Evolutionary conservation across 306 rosid genomes (phyloP).

Genomic region (Prunus armeniaca): DNA sequence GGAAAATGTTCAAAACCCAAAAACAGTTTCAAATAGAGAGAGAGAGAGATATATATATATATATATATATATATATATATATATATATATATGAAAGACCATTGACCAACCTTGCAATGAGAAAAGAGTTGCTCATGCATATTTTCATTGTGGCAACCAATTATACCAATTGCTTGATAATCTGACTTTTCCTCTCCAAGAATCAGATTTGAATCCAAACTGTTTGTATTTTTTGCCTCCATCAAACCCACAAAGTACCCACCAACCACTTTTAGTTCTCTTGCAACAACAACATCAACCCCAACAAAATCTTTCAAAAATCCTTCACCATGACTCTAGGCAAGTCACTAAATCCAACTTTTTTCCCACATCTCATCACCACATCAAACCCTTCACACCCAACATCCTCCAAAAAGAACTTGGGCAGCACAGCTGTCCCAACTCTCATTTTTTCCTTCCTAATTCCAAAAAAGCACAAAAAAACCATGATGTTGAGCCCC

Average conservation of each 20-base stretch:
- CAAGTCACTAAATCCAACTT: conserved; percentile 47
- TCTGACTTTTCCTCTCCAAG: conserved; percentile 10
- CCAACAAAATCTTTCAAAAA: conserved; percentile 56
- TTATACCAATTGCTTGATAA: conserved; percentile 18
- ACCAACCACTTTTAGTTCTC: conserved; percentile 46
- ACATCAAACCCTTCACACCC: conserved; percentile 56
- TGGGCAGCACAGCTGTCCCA: conserved; percentile 67
- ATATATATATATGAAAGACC: neutral
- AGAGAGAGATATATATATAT: too few species aligned
- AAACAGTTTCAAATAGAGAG: neutral
- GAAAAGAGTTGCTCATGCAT: conserved; percentile 39
- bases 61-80: too few species aligned
- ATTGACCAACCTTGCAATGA: conserved; percentile 47
- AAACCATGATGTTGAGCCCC: conserved; percentile 54
- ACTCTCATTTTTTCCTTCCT: conserved; percentile 36
- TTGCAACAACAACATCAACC: conserved; percentile 50
- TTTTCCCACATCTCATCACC: conserved; percentile 44
- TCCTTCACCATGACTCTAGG: conserved; percentile 70
- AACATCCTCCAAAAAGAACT: conserved; percentile 55
- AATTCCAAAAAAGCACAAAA: conserved; percentile 56
- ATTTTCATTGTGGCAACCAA: conserved; percentile 27
- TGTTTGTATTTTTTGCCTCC: conserved; percentile 24
- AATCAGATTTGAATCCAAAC: conserved; percentile 6
- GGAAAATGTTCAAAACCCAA: neutral
- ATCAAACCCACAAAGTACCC: conserved; percentile 63